Conservation (phyloP, 768 basidiomycete species). For the Cystofilobasidium capitatum region DNA sequence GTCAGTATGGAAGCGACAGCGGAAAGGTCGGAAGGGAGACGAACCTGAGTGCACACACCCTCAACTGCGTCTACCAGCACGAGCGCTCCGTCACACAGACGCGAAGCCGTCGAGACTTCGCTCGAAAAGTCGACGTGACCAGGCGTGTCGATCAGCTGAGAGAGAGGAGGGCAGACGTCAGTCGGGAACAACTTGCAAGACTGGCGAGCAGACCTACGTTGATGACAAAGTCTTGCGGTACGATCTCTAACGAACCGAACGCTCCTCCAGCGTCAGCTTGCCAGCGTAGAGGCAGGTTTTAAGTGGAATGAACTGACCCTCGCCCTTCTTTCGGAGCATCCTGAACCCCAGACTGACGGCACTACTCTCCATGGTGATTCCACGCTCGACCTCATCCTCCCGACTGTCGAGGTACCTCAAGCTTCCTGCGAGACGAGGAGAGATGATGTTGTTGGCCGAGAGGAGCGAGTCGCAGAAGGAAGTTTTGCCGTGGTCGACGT, state of each 20-base stretch:
- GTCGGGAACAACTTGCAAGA: not conserved
- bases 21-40: constrained; percentile 29
- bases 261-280: not conserved
- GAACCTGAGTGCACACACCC: constrained; percentile 92
- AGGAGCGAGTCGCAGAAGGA: constrained; percentile 81
- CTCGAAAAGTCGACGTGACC: constrained; percentile 98
- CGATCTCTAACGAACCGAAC: constrained; percentile 6
- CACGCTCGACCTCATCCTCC: constrained; percentile 93
- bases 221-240: constrained; percentile 28
- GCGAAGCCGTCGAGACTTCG: constrained; percentile 88
- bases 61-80: constrained; percentile 94
- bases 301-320: constrained; percentile 27
- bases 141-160: constrained; percentile 82
- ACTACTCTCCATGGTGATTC: constrained; percentile 98
- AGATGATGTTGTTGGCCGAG: constrained; percentile 96
- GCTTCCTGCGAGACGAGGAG: constrained; percentile 85
- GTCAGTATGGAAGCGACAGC: not conserved
- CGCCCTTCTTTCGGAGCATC: constrained; percentile 30
- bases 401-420: constrained; percentile 89
- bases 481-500: constrained; percentile 61
- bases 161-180: not conserved
- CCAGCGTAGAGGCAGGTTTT: not conserved
- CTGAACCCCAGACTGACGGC: constrained; percentile 45
- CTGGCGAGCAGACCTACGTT: constrained; percentile 10
- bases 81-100: constrained; percentile 88